Base-by-base conservation (phyloP, 495 filamentous ascomycete genomes). In the Lophium mytilinum region DNA sequence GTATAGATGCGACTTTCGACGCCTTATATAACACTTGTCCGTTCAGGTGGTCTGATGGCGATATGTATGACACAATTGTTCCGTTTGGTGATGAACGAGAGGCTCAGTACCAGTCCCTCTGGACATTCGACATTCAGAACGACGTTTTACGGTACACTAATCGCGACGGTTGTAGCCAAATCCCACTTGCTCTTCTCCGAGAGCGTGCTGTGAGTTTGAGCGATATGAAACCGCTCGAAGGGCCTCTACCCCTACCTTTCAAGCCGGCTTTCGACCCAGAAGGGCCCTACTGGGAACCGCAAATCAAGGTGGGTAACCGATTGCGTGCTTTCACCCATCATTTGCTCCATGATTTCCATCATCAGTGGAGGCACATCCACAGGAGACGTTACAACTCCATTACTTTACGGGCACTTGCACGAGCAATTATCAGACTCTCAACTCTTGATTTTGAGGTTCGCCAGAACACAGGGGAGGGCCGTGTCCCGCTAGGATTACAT, bases 391-490 rank as follows among this genome's bases (percentile, higher is more conserved):
- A 56, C 46, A 56, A 56, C 43, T 56, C 53, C 43, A 33, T 56
- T 15, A 56, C 53, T 56, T 56, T 56, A 56, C 41, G 53, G 49
- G 53, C 43, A 56, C 53, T 56, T 56, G 18, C 42, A 34, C 53
- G 42, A 49, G 53, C 53, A 50, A 56, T 56, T 36, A 56, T 56
- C 53, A 24, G 53, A 9, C 53, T 56, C 49, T 56, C 53, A 43
- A 56, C 53, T 41, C 53, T 56, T 56, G 43, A 56, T 56, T 56
- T 56, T 41, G 53, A 56, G 49, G 53, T 56, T 40, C 53, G 33
- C 53, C 37, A 56, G 37, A 50, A 56, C 43, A 56, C 53, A 48
- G 42, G 53, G 39, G 42, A 42, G 39, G 53, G 53, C 9, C 52
- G 15, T 47, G 39, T 37, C 52, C 41, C 17, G 8, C 53, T 41